Base-by-base conservation (phyloP, 169 alveolate genomes). In the Eimeria necatrix region DNA sequence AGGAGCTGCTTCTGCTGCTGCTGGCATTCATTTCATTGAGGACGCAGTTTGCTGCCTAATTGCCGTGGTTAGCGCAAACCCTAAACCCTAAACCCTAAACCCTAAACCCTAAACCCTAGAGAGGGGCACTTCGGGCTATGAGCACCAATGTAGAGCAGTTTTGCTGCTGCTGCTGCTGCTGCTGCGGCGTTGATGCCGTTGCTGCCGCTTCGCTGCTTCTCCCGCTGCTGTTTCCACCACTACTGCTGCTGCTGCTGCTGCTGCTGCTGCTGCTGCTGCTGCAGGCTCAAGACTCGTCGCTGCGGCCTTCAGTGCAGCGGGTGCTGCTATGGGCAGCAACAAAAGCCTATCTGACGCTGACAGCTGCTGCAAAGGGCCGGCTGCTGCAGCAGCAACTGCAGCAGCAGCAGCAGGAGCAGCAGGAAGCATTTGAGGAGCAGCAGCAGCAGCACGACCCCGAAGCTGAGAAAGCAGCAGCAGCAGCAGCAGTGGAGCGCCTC, bases 211-310 rank as follows among this genome's bases (percentile, higher is more conserved):
- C 2, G 41, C 41, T 32, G 41, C 41, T 32, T 2, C 41, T 32
- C 41, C 41, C 68, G 78, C 22, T n/a, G 78, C 78, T 68, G 78
- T 56, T 18, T 0, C 2, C 68, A 56, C 68, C 9, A 20, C 48
- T 68, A 8, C 41, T 24, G 49, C 49, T n/a, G 53, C 81, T 71
- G 83, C 83, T 71, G 83, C 83, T 71, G 83, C 49, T 71, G 51
- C 83, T 71, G 83, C 83, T 71, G 83, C 51, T 71, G 83, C 83
- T 71, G 83, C 87, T 76, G 64, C 87, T 76, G 87, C 61, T 76
- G 87, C 87, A 76, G 87, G 87, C 87, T 16, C 61, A 49, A 60
- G 64, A 46, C 64, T 26, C 87, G 7, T 76, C 87, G 16, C 56
- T 46, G 61, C 14, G 87, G 53, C 64, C 87, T 26, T 24, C 18